Base-by-base conservation (phyloP, 2,329 filamentous ascomycete species). In the Epichloe typhina region DNA sequence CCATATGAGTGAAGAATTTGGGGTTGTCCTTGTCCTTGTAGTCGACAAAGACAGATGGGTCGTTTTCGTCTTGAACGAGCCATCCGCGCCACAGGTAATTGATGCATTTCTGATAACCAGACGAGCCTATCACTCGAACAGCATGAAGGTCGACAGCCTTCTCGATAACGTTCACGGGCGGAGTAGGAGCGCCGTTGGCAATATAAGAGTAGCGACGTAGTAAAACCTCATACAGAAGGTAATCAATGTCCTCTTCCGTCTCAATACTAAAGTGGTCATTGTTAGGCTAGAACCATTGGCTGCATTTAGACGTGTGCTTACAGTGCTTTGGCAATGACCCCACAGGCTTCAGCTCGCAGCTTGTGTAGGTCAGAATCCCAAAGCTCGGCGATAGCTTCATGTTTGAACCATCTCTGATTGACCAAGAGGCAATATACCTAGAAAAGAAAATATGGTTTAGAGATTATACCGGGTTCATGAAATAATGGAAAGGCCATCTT, bases 41-140 rank as follows among this genome's bases (percentile, higher is more conserved):
- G 62, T 90, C 84, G 50, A 96, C 77, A 63, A 98, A 98, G 49
- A 82, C 82, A n/a, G 83, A 82, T 0, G 91, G 86, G 59, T 97
- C 90, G 47, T 90, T 77, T 59, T 96, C 89, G 57, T 96, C 88
- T 65, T 98, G 93, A n/a, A 95, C 83, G 8, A 97, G 74, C 93
- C 93, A 98, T 21, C 93, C 93, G 54, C 82, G 81, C 93, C 93
- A 98, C 8, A 98, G 81, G 62, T 94, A 88, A 55, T 77, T 80
- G 61, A 97, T 88, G 63, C 91, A 97, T 69, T 94, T 95, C 58
- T 97, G 93, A 66, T 97, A 98, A 26, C 93, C 91, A 0, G 88
- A 89, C 0, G 86, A 91, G 2, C 88, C 88, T 55, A 97, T 97
- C 46, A 98, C 82, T 13, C 79, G 76, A 44, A 97, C 73, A 1